Evolutionary conservation across 306 rosid genomes (phyloP), one percentile per base, ranked within the genome.

Genomic region (Myrica gale): DNA sequence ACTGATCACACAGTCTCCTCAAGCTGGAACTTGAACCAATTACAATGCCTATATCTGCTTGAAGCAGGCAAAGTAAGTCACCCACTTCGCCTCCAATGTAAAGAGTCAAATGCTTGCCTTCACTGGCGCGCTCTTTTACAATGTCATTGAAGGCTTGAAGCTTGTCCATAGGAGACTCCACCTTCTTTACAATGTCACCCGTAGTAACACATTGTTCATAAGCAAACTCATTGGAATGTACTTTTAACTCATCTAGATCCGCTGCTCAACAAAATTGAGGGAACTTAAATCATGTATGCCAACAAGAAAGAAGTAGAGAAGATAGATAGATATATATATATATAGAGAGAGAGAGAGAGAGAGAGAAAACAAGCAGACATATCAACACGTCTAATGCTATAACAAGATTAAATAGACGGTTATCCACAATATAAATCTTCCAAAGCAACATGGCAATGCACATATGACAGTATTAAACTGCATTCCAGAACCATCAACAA

Each of bases 41-140:
- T 65, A 90, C 96, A 73, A 96, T 96, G 75, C 99, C 99, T 54
- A 96, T 76, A 85, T 96, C 99, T 43, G 99, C 99, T 85, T 92
- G 91, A 9, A 96, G 97, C 69, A 96, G 90, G 79, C 97, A 92
- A 69, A 96, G 96, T 76, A 96, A 76, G 89, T 96, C 99, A 17
- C 99, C 99, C 61, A 90, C 90, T 0, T 97, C 88, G 79, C 91
- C 98, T 74, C 99, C 99, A 4, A 96, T 75, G 85, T 96, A 96
- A 47, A 92, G 74, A 7, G 93, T 90, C 71, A 89, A 69, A 62
- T 84, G 91, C 85, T 84, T 88, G 78, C 72, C 83, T 72, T 86
- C 83, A 45, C 68, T 81, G 12, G 65, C 72, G 75, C 75, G 79
- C 51, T 56, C 82, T 62, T 82, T 75, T 84, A 90, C 32, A 68